phyloP scores from a whole-genome alignment of 1,284 basidiomycete genomes.

The Cryptococcus sp. region DNA sequence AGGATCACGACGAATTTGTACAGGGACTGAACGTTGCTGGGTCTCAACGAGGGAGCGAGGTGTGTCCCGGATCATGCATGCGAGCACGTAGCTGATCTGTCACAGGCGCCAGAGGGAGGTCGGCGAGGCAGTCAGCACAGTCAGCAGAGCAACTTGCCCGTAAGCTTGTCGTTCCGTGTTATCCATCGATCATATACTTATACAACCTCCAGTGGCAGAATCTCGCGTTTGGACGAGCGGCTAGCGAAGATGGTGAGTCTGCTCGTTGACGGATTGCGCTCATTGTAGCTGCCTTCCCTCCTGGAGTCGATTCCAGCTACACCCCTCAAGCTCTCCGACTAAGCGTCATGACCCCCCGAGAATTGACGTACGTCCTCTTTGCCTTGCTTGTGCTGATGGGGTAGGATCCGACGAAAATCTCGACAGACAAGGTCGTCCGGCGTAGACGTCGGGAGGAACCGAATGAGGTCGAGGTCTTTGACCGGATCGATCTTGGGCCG shows the following conservation, averaged over 20 bases:
- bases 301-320: constrained; percentile 11
- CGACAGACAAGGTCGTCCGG: constrained; percentile 1
- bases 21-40: no score
- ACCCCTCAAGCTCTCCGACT: constrained; percentile 14
- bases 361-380: constrained; percentile 13
- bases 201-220: neutral
- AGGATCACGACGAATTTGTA: no score
- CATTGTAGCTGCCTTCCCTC: neutral
- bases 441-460: neutral
- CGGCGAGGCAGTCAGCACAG: neutral
- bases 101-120: no score
- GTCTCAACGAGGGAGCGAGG: no score
- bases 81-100: no score
- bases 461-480: constrained; percentile 4
- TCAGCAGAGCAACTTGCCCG: neutral
- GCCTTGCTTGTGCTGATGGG: neutral
- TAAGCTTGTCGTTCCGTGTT: neutral
- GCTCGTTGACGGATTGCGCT: neutral
- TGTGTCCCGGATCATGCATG: no score
- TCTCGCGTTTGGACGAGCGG: neutral
- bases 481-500: constrained; percentile 12
- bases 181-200: no score
- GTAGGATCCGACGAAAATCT: neutral
- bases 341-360: constrained; percentile 36
- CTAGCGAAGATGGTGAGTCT: neutral